These are phyloP conservation scores for Penicillium sp. DNA, from an alignment of 2,329 filamentous ascomycete genomes.

Conservation along the genomic window DNA sequence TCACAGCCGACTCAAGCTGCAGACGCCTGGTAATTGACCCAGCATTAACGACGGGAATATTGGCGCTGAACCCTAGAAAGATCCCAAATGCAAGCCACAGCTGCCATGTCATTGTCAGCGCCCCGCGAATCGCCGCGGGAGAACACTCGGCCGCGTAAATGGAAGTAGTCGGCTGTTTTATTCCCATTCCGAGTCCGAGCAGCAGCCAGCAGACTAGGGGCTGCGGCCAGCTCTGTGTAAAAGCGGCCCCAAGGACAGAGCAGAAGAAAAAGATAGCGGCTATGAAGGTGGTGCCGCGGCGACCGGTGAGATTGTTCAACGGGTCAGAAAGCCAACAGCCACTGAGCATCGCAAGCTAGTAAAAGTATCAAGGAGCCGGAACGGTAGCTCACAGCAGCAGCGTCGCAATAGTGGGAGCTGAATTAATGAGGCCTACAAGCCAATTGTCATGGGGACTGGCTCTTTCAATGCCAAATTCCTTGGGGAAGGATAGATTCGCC, in stretches of 20 bases:
- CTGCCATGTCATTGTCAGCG: conserved; percentile 60
- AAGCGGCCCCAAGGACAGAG: conserved; percentile 68
- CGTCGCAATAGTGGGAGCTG: no score
- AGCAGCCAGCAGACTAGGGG: conserved; percentile 60
- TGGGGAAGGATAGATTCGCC: conserved; percentile 56
- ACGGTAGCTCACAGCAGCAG: no score
- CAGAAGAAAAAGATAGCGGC: conserved; percentile 66
- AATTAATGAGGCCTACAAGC: conserved; percentile 69
- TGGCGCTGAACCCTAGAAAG: conserved; percentile 68
- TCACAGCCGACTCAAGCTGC: conserved; percentile 66
- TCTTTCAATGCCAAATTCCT: conserved; percentile 47
- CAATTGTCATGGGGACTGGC: no score
- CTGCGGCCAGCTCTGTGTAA: conserved; percentile 59
- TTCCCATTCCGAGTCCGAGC: conserved; percentile 65
- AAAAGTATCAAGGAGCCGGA: background rate
- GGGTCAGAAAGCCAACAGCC: conserved; percentile 71
- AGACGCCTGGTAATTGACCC: conserved; percentile 64
- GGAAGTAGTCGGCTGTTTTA: conserved; percentile 60
- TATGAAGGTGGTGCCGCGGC: conserved; percentile 67
- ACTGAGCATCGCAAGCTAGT: conserved; percentile 22
- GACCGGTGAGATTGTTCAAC: conserved; percentile 62
- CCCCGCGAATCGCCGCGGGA: conserved; percentile 59
- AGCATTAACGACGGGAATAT: conserved; percentile 64
- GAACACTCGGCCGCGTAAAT: conserved; percentile 61
- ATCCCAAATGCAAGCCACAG: conserved; percentile 53